These are phyloP conservation scores for Starmerella sp. DNA, from an alignment of 805 yeast species.

Conservation along the genomic window DNA sequence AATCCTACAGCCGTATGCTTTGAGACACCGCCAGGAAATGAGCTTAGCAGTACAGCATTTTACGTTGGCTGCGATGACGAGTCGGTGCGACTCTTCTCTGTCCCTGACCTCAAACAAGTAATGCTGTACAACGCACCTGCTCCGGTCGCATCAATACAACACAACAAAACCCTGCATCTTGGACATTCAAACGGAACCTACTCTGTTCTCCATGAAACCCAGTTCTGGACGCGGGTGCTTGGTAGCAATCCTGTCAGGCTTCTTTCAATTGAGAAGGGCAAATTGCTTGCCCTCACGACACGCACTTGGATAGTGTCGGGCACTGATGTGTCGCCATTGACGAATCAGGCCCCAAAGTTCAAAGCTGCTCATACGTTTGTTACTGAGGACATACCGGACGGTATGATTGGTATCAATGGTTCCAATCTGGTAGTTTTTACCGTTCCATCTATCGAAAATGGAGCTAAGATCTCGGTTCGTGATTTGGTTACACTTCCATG, in stretches of 20 bases:
- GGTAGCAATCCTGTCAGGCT: conserved; percentile 58
- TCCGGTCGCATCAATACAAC: neutral
- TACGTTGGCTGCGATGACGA: conserved; percentile 63
- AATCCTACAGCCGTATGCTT: conserved; percentile 35
- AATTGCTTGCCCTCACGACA: conserved; percentile 41
- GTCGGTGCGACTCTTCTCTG: conserved; percentile 43
- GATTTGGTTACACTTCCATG: neutral
- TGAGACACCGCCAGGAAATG: conserved; percentile 34
- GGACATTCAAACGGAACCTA: conserved; percentile 14
- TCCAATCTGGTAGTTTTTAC: conserved; percentile 42
- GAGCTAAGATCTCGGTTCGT: neutral
- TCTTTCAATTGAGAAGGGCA: conserved; percentile 28
- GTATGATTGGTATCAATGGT: conserved; percentile 52
- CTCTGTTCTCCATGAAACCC: neutral
- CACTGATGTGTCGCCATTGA: conserved; percentile 19
- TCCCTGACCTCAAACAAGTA: conserved; percentile 2
- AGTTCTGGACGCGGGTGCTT: conserved; percentile 51
- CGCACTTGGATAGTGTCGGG: conserved; percentile 38
- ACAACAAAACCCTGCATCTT: neutral
- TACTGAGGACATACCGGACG: conserved; percentile 50
- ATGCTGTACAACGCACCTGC: neutral
- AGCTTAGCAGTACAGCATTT: conserved; percentile 44
- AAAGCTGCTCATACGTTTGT: conserved; percentile 42
- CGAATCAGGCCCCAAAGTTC: conserved; percentile 28
- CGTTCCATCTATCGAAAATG: neutral